These are phyloP conservation scores for Guyanaporus albipodus DNA, from an alignment of 768 basidiomycete species.

Conservation along the genomic window DNA sequence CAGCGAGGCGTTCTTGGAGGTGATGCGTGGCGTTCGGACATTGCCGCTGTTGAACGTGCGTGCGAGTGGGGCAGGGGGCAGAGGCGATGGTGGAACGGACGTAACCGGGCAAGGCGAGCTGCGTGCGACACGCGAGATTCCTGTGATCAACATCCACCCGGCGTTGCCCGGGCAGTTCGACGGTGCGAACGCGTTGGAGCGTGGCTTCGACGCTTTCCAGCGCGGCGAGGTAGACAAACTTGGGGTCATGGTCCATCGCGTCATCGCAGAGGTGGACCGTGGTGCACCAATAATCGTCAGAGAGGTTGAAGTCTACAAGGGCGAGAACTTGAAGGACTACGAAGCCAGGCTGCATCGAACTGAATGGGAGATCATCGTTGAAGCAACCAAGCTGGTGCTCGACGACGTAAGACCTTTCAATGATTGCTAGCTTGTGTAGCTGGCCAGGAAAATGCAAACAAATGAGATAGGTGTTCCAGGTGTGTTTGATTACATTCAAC, in stretches of 20 bases:
- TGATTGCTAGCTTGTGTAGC: not conserved
- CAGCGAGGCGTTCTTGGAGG: conserved; percentile 73
- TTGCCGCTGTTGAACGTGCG: conserved; percentile 1
- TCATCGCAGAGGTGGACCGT: conserved; percentile 89
- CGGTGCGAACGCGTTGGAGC: conserved; percentile 85
- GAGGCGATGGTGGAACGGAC: not conserved
- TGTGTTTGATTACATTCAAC: conserved; percentile 6
- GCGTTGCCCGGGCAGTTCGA: conserved; percentile 96
- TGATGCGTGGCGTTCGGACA: conserved; percentile 43
- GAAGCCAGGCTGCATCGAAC: conserved; percentile 74
- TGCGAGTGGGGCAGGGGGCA: not conserved
- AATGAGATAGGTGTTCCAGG: not conserved
- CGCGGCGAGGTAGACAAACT: conserved; percentile 72
- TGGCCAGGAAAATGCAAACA: not conserved
- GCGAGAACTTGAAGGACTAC: conserved; percentile 67
- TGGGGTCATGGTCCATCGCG: conserved; percentile 92
- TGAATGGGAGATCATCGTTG: conserved; percentile 91
- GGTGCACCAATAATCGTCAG: conserved; percentile 84
- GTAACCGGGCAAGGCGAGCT: conserved; percentile 33
- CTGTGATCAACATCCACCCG: conserved; percentile 95
- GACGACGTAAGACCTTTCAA: conserved; percentile 41
- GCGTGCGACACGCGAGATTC: conserved; percentile 39
- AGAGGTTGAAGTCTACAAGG: conserved; percentile 68
- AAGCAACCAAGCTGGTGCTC: conserved; percentile 71
- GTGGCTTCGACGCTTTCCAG: conserved; percentile 87